These are phyloP conservation scores for Chamaecyparis obtusa DNA, from an alignment of 75 land plant genomes.

Conservation along the genomic window DNA sequence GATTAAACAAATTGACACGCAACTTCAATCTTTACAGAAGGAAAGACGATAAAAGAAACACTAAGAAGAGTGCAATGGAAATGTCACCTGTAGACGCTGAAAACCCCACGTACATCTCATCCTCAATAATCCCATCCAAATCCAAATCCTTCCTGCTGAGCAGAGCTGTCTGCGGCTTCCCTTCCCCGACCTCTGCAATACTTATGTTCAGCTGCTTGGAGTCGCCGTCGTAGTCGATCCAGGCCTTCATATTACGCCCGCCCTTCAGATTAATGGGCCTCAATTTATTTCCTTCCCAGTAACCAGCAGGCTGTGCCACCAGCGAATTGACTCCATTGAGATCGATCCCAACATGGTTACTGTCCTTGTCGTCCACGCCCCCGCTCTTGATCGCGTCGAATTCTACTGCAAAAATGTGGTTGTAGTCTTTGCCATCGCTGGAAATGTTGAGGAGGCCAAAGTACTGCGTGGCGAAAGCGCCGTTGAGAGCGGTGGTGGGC, in stretches of 20 bases:
- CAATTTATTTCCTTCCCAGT: not conserved
- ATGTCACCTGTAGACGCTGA: too few species aligned
- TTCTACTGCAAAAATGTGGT: conserved; percentile 57
- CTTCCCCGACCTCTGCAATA: too few species aligned
- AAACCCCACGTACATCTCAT: too few species aligned
- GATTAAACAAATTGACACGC: too few species aligned
- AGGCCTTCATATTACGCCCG: conserved; percentile 7
- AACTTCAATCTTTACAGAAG: too few species aligned
- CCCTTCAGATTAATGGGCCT: conserved; percentile 20
- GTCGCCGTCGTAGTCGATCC: too few species aligned
- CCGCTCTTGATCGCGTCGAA: conserved; percentile 39
- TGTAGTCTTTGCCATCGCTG: conserved; percentile 15
- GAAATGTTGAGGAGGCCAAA: conserved; percentile 28
- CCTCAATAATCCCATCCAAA: too few species aligned
- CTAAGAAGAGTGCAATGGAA: too few species aligned
- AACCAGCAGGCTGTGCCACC: conserved; percentile 31
- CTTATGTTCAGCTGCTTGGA: too few species aligned
- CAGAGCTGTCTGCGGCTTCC: too few species aligned
- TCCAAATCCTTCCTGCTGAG: too few species aligned
- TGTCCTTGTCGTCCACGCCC: conserved; percentile 25
- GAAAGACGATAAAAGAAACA: too few species aligned
- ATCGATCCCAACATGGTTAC: not conserved
- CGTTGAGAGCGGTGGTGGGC: not conserved
- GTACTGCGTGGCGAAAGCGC: conserved; percentile 29
- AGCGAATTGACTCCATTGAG: conserved; percentile 13